Evolutionary conservation across 495 filamentous ascomycete genomes (phyloP), one percentile per base, ranked within the genome.

Genomic region (Aspergillus sclerotiicarbonarius): DNA sequence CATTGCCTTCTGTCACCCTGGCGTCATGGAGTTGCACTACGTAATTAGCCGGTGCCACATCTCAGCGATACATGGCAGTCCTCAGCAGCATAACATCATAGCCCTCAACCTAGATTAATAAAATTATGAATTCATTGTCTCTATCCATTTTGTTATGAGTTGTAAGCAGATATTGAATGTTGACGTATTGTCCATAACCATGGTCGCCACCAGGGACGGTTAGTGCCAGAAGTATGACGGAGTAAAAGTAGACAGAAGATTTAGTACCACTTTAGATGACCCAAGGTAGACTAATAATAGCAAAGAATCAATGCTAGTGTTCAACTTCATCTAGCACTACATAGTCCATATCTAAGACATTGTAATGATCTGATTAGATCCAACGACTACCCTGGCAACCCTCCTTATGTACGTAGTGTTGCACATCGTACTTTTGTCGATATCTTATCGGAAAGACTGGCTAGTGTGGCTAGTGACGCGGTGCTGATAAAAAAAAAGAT

Each of bases 21-120:
- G 59, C 64, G 67, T 69, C 64, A 69, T 63, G 47, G 4, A 60
- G 35, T 35, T 35, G 57, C 41, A 61, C 37, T 15, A 44, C 45
- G 18, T 30, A 31, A 29, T 18, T 15, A 13, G 29, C 16, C 21
- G 21, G 33, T 18, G 37, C 7, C 33, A 35, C 19, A 18, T 19
- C 33, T 18, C 19, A 5, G 37, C 12, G 3, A 15, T 32, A 9
- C 33, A 35, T 2, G 33, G 33, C 25, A 25, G 25, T 5, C 25
- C 25, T 5, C 5, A 25, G 25, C 2, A 25, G 5, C 25, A 25
- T 25, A 25, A 5, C 25, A 25, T 25, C 5, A 25, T 25, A 25
- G 25, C 25, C 25, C 2, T 25, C 25, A 25, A 5, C 2, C 2
- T 5, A 25, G 5, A 3, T 25, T 2, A 25, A 25, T 25, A 5